Evolutionary conservation across 2,329 filamentous ascomycete species (phyloP), one percentile per base, ranked within the genome.

Genomic region (Tolypocladium album): DNA sequence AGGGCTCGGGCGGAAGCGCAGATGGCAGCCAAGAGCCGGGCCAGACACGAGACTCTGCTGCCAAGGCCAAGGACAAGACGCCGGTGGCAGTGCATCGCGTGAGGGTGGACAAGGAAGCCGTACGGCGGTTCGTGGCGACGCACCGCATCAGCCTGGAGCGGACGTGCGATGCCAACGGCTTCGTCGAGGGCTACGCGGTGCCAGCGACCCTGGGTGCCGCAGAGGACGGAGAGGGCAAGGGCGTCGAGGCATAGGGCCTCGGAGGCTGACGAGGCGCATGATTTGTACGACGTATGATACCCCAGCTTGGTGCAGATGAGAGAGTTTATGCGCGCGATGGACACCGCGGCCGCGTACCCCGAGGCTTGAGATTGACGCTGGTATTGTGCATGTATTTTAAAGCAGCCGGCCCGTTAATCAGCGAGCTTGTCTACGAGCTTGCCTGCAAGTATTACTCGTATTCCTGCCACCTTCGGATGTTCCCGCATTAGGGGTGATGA

Each of bases 121-220:
- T 95, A 7, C 78, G 85, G 66, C 80, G 79, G 47, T 96, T 90
- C 85, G 83, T 88, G 13, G 77, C 80, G 56, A 75, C 74, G 60
- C 81, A 91, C 67, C 76, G 77, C 53, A 82, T 92, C 60, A 81
- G 80, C 58, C 70, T 93, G 57, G 81, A 83, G 58, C 82, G 81
- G 67, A 81, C 86, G 1, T 89, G 94, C 58, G 87, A 90, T 71
- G 82, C 87, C 6, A 81, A 86, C 1, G 91, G 89, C 1, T 96
- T 96, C 65, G 74, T 88, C 8, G 84, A 87, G 63, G 82, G 84
- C 58, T 89, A 88, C 71, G 84, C 83, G 15, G 74, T 81, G 56
- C 81, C 78, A 67, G 62, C 67, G 36, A 72, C 70, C 4, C 70
- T 70, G 60, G 69, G 62, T 13, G 68, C 65, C 7, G 72, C 72